A percentile compares a stretch with the other conserved stretches of the same genome.
phyloP scores from a whole-genome alignment of 805 yeast species.

The Kazachstania martiniae region DNA sequence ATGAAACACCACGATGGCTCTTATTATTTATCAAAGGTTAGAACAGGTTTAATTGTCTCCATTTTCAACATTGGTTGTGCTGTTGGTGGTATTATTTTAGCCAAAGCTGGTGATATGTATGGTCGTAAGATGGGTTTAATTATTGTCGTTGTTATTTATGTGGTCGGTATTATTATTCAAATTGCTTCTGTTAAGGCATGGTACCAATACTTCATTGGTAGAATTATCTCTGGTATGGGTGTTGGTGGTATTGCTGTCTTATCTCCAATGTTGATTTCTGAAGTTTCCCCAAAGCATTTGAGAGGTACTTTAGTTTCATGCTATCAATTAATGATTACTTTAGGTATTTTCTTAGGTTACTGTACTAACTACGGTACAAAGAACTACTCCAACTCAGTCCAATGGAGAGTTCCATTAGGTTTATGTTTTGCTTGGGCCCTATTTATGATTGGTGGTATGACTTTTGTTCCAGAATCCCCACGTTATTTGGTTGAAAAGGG shows the following conservation, averaged over 20 bases:
- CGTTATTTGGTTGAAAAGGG: slow-evolving; percentile 51
- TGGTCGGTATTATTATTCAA: slow-evolving; percentile 59
- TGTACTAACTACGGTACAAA: slow-evolving; percentile 58
- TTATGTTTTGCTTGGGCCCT: slow-evolving; percentile 42
- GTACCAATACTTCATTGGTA: slow-evolving; percentile 66
- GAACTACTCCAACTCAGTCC: slow-evolving; percentile 34
- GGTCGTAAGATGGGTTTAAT: slow-evolving; percentile 59
- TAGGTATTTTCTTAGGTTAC: slow-evolving; percentile 72
- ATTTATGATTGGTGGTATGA: slow-evolving; percentile 30
- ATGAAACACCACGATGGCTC: slow-evolving; percentile 11
- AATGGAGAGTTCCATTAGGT: slow-evolving; percentile 72
- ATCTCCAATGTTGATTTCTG: slow-evolving; percentile 60
- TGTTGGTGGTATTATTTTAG: slow-evolving; percentile 53
- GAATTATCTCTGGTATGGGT: slow-evolving; percentile 62
- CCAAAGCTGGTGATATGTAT: slow-evolving; percentile 47
- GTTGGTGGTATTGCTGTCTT: slow-evolving; percentile 71
- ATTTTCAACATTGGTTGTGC: slow-evolving; percentile 71
- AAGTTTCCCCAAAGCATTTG: slow-evolving; percentile 31
- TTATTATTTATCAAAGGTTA: slow-evolving; percentile 17
- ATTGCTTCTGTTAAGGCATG: slow-evolving; percentile 45
- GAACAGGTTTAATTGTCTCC: slow-evolving; percentile 27
- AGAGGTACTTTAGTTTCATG: slow-evolving; percentile 69
- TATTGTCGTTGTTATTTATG: slow-evolving; percentile 49
- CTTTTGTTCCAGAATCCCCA: slow-evolving; percentile 68
- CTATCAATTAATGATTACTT: slow-evolving; percentile 63